A percentile compares a stretch with the other conserved stretches of the same genome.
These are phyloP conservation scores for Trichoderma sp. DNA, from an alignment of 2,329 filamentous ascomycete species.

Conservation along the genomic window DNA sequence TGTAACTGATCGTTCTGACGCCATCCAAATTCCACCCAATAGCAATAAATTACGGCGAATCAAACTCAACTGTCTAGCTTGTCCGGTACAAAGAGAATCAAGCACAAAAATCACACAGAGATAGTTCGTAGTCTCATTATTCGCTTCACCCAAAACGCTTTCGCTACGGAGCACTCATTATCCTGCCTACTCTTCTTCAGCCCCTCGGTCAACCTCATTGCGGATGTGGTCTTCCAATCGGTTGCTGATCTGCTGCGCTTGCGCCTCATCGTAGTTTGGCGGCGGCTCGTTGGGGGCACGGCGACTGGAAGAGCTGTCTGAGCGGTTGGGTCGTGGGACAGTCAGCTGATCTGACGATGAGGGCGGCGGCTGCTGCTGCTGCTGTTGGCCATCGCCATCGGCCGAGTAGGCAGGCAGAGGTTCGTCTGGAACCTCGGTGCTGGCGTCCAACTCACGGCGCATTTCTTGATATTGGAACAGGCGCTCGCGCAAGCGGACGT, in stretches of 20 bases:
- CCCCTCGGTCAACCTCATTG: constrained; percentile 67
- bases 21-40: constrained; percentile 18
- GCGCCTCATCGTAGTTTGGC: constrained; percentile 88
- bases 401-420: constrained; percentile 86
- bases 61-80: background rate
- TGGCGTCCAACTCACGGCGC: constrained; percentile 66
- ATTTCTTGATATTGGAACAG: constrained; percentile 78
- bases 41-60: constrained; percentile 22
- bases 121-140: constrained; percentile 21
- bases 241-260: constrained; percentile 65
- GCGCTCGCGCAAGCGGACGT: constrained; percentile 81
- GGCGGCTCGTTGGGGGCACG: constrained; percentile 72
- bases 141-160: constrained; percentile 15
- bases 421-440: constrained; percentile 72
- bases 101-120: constrained; percentile 19
- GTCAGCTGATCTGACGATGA: constrained; percentile 30
- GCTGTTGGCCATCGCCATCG: constrained; percentile 38
- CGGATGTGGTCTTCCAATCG: constrained; percentile 70
- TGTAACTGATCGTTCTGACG: background rate
- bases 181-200: constrained; percentile 23
- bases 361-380: constrained; percentile 27
- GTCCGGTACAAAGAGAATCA: constrained; percentile 13
- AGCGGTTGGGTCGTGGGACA: constrained; percentile 35
- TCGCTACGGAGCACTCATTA: constrained; percentile 18
- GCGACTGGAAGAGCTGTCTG: constrained; percentile 43